Percentiles rank a stretch among this genome's conserved stretches.
phyloP scores from a whole-genome alignment of 2,329 filamentous ascomycete genomes.

The Fusarium mexicanum region DNA sequence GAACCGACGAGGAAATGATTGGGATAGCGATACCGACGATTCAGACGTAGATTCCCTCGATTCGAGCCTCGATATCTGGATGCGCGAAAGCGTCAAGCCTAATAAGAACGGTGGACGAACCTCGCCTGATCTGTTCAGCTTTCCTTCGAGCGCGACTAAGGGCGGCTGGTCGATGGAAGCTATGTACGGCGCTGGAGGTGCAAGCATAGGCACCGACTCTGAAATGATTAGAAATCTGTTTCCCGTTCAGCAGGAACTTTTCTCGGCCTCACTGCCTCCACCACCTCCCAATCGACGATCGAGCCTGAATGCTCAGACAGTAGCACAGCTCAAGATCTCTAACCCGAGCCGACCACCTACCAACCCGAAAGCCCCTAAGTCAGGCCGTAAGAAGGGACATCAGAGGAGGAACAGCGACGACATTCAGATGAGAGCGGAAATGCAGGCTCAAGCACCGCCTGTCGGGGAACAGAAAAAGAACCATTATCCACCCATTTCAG shows the following conservation, averaged over 20 bases:
- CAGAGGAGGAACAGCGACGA: constrained; percentile 47
- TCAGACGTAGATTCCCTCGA: constrained; percentile 55
- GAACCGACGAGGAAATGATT: constrained; percentile 52
- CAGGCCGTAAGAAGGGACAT: constrained; percentile 28
- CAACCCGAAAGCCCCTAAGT: constrained; percentile 30
- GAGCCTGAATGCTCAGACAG: constrained; percentile 61
- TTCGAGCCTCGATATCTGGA: constrained; percentile 67
- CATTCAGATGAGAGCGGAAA: constrained; percentile 38
- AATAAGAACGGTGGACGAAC: constrained; percentile 39
- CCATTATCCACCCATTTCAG: constrained; percentile 62
- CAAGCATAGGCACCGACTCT: constrained; percentile 40
- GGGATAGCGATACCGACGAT: constrained; percentile 57
- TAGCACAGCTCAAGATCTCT: constrained; percentile 34
- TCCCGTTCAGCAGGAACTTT: constrained; percentile 52
- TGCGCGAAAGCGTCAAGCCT: constrained; percentile 62
- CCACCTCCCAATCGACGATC: constrained; percentile 63
- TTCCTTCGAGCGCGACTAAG: constrained; percentile 53
- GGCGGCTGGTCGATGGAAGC: constrained; percentile 59
- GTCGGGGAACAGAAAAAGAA: constrained; percentile 48
- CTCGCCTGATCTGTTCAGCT: constrained; percentile 65
- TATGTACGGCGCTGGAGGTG: constrained; percentile 54
- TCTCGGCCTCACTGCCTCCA: constrained; percentile 53
- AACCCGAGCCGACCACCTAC: constrained; percentile 34
- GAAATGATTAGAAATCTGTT: constrained; percentile 60
- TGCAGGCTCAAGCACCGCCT: constrained; percentile 37